A percentile compares a stretch with the other conserved stretches of the same genome.
Evolutionary conservation across 2,329 filamentous ascomycete genomes (phyloP).

Genomic region (Cladosporium austrohemisphaericum): DNA sequence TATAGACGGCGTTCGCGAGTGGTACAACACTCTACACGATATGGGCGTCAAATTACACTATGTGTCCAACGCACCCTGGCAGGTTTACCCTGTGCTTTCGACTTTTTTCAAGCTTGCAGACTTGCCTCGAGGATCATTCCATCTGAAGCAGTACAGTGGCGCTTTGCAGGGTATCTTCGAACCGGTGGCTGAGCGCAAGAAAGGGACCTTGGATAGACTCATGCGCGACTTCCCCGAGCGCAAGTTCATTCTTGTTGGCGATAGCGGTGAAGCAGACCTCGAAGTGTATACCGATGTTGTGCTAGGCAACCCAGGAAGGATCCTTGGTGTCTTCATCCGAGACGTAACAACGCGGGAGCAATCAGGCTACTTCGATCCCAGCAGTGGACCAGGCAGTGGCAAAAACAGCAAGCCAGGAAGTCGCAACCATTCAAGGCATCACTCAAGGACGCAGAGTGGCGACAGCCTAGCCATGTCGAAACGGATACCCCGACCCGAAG

Average conservation of each 20-base stretch:
- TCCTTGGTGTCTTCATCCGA: slow-evolving; percentile 86
- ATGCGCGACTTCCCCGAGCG: slow-evolving; percentile 84
- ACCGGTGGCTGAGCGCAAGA: slow-evolving; percentile 92
- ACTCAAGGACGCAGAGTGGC: slow-evolving; percentile 27
- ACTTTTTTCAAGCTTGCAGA: slow-evolving; percentile 78
- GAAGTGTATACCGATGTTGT: slow-evolving; percentile 97
- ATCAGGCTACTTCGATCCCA: slow-evolving; percentile 70
- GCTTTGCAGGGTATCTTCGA: slow-evolving; percentile 99
- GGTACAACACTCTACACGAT: slow-evolving; percentile 74
- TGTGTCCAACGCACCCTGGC: slow-evolving; percentile 99
- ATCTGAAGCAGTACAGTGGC: slow-evolving; percentile 92
- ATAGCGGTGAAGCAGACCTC: slow-evolving; percentile 93
- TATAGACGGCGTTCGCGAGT: slow-evolving; percentile 82
- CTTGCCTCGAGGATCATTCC: slow-evolving; percentile 82
- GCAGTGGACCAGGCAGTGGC: slow-evolving; percentile 29
- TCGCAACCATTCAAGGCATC: slow-evolving; percentile 28
- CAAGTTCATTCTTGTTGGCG: slow-evolving; percentile 86
- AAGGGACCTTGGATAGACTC: slow-evolving; percentile 78
- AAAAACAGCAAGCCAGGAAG: slow-evolving; percentile 30
- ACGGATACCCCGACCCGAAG: slow-evolving; percentile 29
- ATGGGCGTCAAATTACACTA: slow-evolving; percentile 91
- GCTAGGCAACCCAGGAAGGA: slow-evolving; percentile 73
- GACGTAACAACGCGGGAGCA: slow-evolving; percentile 80
- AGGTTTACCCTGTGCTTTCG: slow-evolving; percentile 84
- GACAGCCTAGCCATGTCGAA: slow-evolving; percentile 32